These are phyloP conservation scores for Metarhizium brunneum DNA, from an alignment of 2,329 filamentous ascomycete genomes.

Conservation along the genomic window DNA sequence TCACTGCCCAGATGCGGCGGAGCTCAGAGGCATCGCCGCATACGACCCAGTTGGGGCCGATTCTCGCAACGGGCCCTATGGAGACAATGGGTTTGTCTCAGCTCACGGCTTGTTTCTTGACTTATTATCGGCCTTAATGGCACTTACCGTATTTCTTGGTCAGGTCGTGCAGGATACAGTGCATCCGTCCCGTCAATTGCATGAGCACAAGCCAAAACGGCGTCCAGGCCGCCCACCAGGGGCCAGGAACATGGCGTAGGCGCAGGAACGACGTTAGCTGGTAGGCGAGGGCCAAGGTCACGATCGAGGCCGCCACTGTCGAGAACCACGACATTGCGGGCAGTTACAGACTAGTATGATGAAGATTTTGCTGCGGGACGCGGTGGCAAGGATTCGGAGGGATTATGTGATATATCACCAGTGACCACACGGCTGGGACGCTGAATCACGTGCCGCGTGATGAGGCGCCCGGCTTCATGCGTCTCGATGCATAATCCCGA, in stretches of 20 bases:
- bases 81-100: background rate
- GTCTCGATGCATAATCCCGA: no score
- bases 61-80: background rate
- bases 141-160: background rate
- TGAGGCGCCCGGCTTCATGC: background rate
- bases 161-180: background rate
- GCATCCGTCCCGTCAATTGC: slow-evolving; percentile 1
- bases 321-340: slow-evolving; percentile 1
- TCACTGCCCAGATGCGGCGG: slow-evolving; percentile 1
- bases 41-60: background rate
- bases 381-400: no score
- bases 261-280: background rate
- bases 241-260: background rate
- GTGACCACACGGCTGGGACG: no score
- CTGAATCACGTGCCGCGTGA: no score
- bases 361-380: no score
- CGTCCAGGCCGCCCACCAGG: background rate
- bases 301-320: background rate
- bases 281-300: background rate
- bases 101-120: background rate
- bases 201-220: background rate
- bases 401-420: no score
- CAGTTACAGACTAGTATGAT: no score
- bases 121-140: background rate
- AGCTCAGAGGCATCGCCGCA: background rate